Base-by-base conservation (phyloP, 768 basidiomycete species). In the Ramaria sp. region DNA sequence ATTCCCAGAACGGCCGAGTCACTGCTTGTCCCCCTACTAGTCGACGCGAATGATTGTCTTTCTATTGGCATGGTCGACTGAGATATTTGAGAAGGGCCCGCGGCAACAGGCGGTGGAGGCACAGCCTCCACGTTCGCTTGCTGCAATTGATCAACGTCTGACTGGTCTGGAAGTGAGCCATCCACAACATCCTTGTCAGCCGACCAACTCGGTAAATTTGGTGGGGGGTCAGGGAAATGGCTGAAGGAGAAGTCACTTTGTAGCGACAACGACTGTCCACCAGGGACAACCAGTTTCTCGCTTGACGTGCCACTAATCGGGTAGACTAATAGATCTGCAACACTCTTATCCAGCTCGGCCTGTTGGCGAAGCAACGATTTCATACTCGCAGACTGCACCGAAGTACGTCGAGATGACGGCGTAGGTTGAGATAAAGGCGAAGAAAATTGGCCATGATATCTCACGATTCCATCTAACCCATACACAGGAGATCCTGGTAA, bases 161-260 rank as follows among this genome's bases (percentile, higher is more conserved):
- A 62, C 45, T n/a, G n/a, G 69, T 68, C 19, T 46, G 59, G 15
- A 62, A 15, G 31, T 30, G 27, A 58, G 41, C 58, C 62, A 12
- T 62, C 27, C 53, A 49, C 47, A 59, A 63, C 42, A 58, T 56
- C 41, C 61, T 59, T 30, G 17, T 54, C 24, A 60, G 55, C 66
- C 58, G 54, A 31, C 27, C 51, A 42, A 53, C 58, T 57, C 17
- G 61, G 43, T 42, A 59, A 37, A 27, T 56, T 61, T 11, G 51
- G 58, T 17, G 87, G 85, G 34, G 85, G 87, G 37, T 75, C 69
- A 4, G 86, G 86, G 69, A 88, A 88, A 45, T 74, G 72, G 61
- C 84, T 86, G 52, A 89, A 69, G 3, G 87, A 86, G 59, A 88
- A 79, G n/a, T 84, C 83, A 65, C 68, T 72, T 57, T 48, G 61